Conservation (phyloP, 2,329 filamentous ascomycete genomes). For the Phialophora tarda region DNA sequence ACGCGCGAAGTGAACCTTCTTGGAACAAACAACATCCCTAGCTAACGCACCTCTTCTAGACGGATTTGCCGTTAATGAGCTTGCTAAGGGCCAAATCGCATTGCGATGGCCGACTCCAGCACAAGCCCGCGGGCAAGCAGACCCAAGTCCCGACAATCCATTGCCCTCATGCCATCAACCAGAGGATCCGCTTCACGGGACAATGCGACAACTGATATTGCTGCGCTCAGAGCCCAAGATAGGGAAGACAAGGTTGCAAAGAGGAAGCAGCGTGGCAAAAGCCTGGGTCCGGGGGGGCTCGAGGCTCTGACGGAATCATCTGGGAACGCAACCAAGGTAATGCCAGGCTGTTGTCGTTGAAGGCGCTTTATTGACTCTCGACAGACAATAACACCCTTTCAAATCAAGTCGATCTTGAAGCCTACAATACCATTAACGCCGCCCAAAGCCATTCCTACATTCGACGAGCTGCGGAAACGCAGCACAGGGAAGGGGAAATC, state of each 20-base stretch:
- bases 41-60: conserved; percentile 21
- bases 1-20: conserved; percentile 26
- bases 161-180: conserved; percentile 64
- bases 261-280: conserved; percentile 87
- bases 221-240: conserved; percentile 47
- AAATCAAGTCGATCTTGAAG: conserved; percentile 76
- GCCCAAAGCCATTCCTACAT: conserved; percentile 69
- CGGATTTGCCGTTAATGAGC: neutral
- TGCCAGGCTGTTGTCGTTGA: conserved; percentile 37
- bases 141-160: conserved; percentile 68
- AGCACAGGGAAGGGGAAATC: conserved; percentile 46
- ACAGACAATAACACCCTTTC: conserved; percentile 49
- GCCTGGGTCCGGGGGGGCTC: conserved; percentile 87
- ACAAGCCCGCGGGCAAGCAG: conserved; percentile 21
- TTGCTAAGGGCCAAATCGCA: conserved; percentile 11
- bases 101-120: conserved; percentile 30
- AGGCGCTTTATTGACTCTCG: conserved; percentile 35
- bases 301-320: conserved; percentile 77
- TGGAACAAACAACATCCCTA: conserved; percentile 27
- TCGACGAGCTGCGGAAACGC: conserved; percentile 57
- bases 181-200: conserved; percentile 66
- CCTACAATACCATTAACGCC: conserved; percentile 71
- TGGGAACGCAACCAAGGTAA: conserved; percentile 81
- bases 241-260: conserved; percentile 49
- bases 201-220: conserved; percentile 73